Base-by-base conservation (phyloP, 1,284 basidiomycete species). In the Pseudozyma thailandica region DNA sequence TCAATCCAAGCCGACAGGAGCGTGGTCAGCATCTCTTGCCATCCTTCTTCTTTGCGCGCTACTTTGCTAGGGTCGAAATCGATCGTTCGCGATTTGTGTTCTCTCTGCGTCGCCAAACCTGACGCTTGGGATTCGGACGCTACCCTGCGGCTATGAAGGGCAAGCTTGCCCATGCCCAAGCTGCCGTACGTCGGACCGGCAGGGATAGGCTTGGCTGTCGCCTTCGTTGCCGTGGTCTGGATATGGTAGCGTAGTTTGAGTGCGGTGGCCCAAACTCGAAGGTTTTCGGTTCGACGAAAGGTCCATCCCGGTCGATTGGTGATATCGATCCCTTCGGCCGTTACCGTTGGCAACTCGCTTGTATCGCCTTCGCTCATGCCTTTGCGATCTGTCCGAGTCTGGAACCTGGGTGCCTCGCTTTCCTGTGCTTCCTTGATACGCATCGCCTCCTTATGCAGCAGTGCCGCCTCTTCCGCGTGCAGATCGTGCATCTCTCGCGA, bases 21-120 rank as follows among this genome's bases (percentile, higher is more conserved):
- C 13, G 77, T 75, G 78, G 90, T 88, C 12, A 94, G 85, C 90
- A 92, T 91, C 20, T 85, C 84, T 52, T 92, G 89, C 92, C 92
- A 94, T 0, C 90, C 91, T 0, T 87, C 85, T 9, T 90, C 91
- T 59, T 86, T 87, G 54, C 88, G 86, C 31, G 91, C 92, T 1
- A 93, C 87, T 12, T 88, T 81, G 47, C 87, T 87, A 0, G 91
- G 88, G 75, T 93, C 91, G 72, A 94, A 93, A 33, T 65, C 69
- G 38, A 72, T 62, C 7, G 52, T 52, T 6, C 16, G 52, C 6
- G 53, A 51, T 5, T 18, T 9, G 6, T 21, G 5, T 16, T 39
- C 21, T 6, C 23, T 13, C 8, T 6, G 20, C 4, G 50, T 16
- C 12, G 25, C 10, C 15, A n/a, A 42, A 3, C 31, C 12, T 12